Conservation (phyloP, 139 green algal genomes). For the Diplosphaera chodatii region DNA sequence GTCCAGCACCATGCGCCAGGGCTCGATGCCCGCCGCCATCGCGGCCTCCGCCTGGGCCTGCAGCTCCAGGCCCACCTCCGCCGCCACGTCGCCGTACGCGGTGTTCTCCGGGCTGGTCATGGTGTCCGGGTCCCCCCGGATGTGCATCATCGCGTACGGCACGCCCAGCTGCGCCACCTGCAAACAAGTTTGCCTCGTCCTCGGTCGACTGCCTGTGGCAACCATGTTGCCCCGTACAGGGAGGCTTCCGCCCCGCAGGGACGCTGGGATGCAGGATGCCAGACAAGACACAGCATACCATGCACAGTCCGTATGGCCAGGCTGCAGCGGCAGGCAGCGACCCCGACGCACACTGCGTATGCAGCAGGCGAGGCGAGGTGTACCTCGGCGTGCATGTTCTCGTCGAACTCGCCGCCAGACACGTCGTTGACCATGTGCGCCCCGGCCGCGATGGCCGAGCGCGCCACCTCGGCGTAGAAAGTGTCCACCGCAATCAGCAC, state of each 20-base stretch:
- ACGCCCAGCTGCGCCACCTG: conserved; percentile 72
- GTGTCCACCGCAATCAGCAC: conserved; percentile 86
- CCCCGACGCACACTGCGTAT: too few relatives aligned
- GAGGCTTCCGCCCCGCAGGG: too few relatives aligned
- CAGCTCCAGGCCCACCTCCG: conserved; percentile 64
- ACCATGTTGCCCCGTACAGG: too few relatives aligned
- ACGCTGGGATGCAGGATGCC: too few relatives aligned
- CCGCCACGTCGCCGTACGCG: conserved; percentile 51
- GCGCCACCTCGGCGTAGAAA: conserved; percentile 77
- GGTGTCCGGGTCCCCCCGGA: conserved; percentile 74
- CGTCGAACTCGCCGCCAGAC: conserved; percentile 72
- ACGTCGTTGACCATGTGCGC: conserved; percentile 97
- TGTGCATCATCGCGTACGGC: conserved; percentile 95
- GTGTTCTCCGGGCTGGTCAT: conserved; percentile 66
- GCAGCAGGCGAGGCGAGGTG: background rate
- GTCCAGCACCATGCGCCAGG: conserved; percentile 84
- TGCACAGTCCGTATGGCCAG: too few relatives aligned
- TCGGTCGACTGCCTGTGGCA: background rate
- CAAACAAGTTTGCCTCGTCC: background rate
- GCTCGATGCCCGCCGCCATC: conserved; percentile 62
- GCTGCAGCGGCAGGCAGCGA: too few relatives aligned
- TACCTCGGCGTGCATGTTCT: conserved; percentile 60
- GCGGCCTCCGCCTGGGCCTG: conserved; percentile 39
- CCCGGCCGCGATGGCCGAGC: conserved; percentile 60
- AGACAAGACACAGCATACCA: too few relatives aligned